These are phyloP conservation scores for Entomophthora muscae DNA, from an alignment of 371 early-diverging fungal genomes.

Conservation along the genomic window DNA sequence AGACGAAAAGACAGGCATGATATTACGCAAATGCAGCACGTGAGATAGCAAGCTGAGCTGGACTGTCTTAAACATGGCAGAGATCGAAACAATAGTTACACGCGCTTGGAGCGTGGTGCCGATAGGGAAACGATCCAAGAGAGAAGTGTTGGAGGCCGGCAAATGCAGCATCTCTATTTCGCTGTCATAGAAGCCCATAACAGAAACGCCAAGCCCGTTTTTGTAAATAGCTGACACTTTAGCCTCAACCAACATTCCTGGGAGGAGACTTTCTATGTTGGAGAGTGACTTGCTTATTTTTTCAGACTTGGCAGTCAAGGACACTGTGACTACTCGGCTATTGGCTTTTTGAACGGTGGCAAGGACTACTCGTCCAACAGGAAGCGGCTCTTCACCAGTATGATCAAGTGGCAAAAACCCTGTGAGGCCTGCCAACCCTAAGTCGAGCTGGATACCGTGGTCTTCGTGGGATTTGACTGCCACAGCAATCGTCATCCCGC, in stretches of 20 bases:
- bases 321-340: background rate
- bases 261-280: background rate
- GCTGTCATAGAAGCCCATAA: background rate
- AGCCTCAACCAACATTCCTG: background rate
- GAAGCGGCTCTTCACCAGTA: background rate
- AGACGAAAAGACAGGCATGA: background rate
- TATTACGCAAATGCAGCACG: background rate
- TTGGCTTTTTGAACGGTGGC: background rate
- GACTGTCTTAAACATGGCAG: background rate
- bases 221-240: background rate
- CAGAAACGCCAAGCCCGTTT: background rate
- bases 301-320: background rate
- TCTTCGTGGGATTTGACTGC: background rate
- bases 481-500: background rate
- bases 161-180: background rate
- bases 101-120: background rate
- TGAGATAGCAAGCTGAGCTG: background rate
- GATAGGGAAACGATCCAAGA: background rate
- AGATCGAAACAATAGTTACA: background rate
- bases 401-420: background rate
- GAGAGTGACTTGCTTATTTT: background rate
- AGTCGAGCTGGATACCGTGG: background rate
- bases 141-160: background rate
- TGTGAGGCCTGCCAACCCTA: background rate
- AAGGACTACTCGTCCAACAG: background rate